Evolutionary conservation across 208 protist genomes (phyloP).

Genomic region (Leishmania tropica): DNA sequence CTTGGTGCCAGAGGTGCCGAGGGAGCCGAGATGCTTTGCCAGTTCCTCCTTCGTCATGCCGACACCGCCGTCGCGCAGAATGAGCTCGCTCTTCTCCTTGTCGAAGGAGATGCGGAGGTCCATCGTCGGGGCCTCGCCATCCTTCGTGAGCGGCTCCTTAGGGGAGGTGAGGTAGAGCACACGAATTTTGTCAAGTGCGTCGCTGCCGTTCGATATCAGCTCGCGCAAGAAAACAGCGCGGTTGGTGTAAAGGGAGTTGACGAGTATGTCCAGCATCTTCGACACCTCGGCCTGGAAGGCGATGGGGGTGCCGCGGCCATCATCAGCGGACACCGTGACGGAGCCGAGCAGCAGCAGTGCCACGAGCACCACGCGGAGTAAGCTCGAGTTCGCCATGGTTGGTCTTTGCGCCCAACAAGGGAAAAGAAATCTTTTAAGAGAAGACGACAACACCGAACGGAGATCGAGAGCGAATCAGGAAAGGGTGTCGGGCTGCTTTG

Average conservation of each 20-base stretch:
- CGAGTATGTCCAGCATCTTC: slow-evolving; percentile 98
- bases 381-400: slow-evolving; percentile 16
- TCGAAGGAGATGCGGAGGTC: slow-evolving; percentile 94
- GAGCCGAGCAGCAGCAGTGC: slow-evolving; percentile 46
- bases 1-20: slow-evolving; percentile 99
- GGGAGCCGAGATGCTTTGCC: slow-evolving; percentile 98
- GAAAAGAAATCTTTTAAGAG: background rate
- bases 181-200: slow-evolving; percentile 99
- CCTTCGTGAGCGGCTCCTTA: slow-evolving; percentile 78
- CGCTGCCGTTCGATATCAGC: slow-evolving; percentile 99
- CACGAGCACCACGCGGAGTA: slow-evolving; percentile 38
- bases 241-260: slow-evolving; percentile 99
- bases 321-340: slow-evolving; percentile 23
- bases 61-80: slow-evolving; percentile 98
- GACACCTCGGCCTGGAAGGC: slow-evolving; percentile 97
- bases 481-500: background rate
- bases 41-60: slow-evolving; percentile 99
- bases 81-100: slow-evolving; percentile 91
- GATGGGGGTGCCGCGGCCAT: slow-evolving; percentile 57
- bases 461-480: background rate
- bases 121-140: slow-evolving; percentile 78
- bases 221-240: slow-evolving; percentile 99
- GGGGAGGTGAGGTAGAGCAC: slow-evolving; percentile 96
- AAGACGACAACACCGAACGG: background rate
- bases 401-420: background rate